Base-by-base conservation (phyloP, 257 asterid species). In the Leptodermis oblonga region DNA sequence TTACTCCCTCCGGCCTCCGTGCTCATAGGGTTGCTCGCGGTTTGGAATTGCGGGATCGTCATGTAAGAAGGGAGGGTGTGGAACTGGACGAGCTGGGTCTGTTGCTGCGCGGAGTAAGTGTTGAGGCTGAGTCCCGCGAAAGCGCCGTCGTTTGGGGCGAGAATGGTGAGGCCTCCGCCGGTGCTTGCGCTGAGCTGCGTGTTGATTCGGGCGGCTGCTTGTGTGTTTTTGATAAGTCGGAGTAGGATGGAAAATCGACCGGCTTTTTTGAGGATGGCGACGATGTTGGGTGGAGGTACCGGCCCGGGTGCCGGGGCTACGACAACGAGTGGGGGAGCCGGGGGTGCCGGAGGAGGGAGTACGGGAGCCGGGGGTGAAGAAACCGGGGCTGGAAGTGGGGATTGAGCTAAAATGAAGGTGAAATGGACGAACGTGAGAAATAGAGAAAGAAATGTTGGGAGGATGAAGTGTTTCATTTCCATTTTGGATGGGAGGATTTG, bases 1-100 rank as follows among this genome's bases (percentile, higher is more conserved):
- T 70, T 46, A 15, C 74, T 76, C 49, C 85, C 85, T 15, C 90
- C 95, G 0, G 89, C 90, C 13, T 78, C 80, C 1, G 94, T 87
- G 45, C 76, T 68, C 25, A 87, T 7, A 0, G 94, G 92, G 34
- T 84, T 79, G 72, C 85, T 86, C 0, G 73, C 68, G 22, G 90
- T 86, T 48, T 84, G 78, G 74, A 86, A 86, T 68, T 81, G 86
- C 1, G 84, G 56, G 14, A 78, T n/a, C 0, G 88, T 62, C 62
- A 74, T 37, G 30, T 64, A 71, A 15, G 80, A 36, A 39, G 88
- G 85, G 67, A 85, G 74, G 62, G 78, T 76, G 58, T 84, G 88
- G 67, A 81, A 85, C 37, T 85, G 85, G 10, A 85, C 45, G 4
- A 85, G 79, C 4, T 83, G 83, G 41, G 73, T 25, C 52, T 85